These are phyloP conservation scores for Hyaloscypha hepaticicola DNA, from an alignment of 495 filamentous ascomycete genomes.

Conservation along the genomic window DNA sequence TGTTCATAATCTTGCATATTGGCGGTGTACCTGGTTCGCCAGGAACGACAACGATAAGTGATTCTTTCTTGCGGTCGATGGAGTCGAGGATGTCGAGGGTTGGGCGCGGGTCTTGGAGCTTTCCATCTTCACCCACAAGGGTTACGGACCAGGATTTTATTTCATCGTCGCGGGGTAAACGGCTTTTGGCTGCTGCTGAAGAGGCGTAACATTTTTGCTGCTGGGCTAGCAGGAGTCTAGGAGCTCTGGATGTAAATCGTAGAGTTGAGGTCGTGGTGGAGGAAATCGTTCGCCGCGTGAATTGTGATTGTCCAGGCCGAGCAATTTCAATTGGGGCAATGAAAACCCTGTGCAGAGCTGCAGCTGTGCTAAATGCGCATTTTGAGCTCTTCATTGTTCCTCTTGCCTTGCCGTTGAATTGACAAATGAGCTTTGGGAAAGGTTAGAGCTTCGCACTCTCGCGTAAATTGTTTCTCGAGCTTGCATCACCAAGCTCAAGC, in stretches of 20 bases:
- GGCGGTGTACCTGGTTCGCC: conserved; percentile 38
- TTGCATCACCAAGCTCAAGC: conserved; percentile 4
- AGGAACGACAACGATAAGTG: conserved; percentile 57
- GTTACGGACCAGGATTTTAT: conserved; percentile 54
- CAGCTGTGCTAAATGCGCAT: conserved; percentile 41
- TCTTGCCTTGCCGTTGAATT: conserved; percentile 6
- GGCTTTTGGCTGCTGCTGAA: conserved; percentile 21
- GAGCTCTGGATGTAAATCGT: background rate
- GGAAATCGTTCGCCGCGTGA: conserved; percentile 17
- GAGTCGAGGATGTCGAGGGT: conserved; percentile 44
- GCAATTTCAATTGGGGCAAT: conserved; percentile 28
- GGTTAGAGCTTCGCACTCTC: conserved; percentile 2
- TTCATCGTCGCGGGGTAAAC: conserved; percentile 47
- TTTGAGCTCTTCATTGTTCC: conserved; percentile 34
- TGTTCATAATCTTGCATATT: conserved; percentile 67
- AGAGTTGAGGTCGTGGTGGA: conserved; percentile 12
- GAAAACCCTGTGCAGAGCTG: conserved; percentile 41
- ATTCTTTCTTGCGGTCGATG: conserved; percentile 50
- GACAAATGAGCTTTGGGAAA: background rate
- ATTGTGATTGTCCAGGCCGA: background rate
- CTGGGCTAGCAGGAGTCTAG: conserved; percentile 4
- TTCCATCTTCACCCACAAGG: conserved; percentile 51
- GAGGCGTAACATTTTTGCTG: conserved; percentile 28
- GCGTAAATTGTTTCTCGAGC: background rate
- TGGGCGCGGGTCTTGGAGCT: conserved; percentile 45